A percentile compares a stretch with the other conserved stretches of the same genome.
Evolutionary conservation across 2,329 filamentous ascomycete species (phyloP).

Genomic region (Kalmusia sp.): DNA sequence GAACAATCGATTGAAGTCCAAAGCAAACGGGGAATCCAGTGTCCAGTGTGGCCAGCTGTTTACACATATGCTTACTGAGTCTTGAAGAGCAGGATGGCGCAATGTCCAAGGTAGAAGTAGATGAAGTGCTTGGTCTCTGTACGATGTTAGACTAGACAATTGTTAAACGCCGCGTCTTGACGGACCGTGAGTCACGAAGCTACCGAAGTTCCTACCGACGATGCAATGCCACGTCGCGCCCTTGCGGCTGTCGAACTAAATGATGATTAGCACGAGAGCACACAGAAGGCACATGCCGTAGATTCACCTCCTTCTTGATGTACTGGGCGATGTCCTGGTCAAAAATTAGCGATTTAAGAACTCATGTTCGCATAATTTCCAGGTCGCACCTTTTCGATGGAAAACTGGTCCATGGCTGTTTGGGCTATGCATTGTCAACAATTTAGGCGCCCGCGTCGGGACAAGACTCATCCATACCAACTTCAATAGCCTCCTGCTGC

Average conservation of each 20-base stretch:
- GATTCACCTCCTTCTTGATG: constrained; percentile 85
- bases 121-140: constrained; percentile 99
- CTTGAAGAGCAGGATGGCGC: constrained; percentile 98
- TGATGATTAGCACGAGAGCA: constrained; percentile 22
- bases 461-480: constrained; percentile 73
- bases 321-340: constrained; percentile 90
- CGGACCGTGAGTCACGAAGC: constrained; percentile 96
- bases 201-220: constrained; percentile 97
- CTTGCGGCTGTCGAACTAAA: constrained; percentile 93
- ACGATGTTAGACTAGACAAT: constrained; percentile 23
- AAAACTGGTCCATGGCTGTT: constrained; percentile 75
- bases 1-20: background rate
- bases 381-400: constrained; percentile 70
- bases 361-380: background rate
- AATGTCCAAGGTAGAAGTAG: constrained; percentile 99
- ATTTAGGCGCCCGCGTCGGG: constrained; percentile 20
- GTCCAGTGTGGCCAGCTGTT: constrained; percentile 12
- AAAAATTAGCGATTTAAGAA: constrained; percentile 8
- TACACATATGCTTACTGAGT: constrained; percentile 70
- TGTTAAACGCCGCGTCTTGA: background rate
- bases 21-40: constrained; percentile 6
- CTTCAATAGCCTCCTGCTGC: constrained; percentile 94
- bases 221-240: constrained; percentile 99
- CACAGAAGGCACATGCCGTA: background rate
- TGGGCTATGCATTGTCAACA: constrained; percentile 60